Evolutionary conservation across 352 stramenopile species (phyloP).

Genomic region (Phytopythium ostracodes): DNA sequence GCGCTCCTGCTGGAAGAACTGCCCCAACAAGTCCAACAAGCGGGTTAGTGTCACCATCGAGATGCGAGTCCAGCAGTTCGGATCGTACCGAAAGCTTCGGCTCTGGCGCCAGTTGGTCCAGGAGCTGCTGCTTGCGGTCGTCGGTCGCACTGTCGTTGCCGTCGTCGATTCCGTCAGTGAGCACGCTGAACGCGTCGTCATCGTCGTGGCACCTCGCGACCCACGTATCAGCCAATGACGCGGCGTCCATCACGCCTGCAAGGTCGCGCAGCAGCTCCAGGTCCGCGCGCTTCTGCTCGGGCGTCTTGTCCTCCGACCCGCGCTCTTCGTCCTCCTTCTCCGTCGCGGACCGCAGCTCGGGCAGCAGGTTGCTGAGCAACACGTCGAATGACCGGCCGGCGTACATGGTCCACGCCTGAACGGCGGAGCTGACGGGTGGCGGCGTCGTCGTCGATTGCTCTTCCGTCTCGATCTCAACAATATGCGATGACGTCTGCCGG

Average conservation of each 20-base stretch:
- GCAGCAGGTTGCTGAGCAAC: slow-evolving; percentile 54
- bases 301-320: slow-evolving; percentile 30
- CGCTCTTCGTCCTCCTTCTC: slow-evolving; percentile 8
- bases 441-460: neutral
- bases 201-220: slow-evolving; percentile 9
- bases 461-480: neutral
- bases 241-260: slow-evolving; percentile 39
- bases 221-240: slow-evolving; percentile 45
- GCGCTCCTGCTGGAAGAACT: slow-evolving; percentile 8
- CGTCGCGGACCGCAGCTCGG: slow-evolving; percentile 23
- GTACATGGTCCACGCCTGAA: slow-evolving; percentile 53
- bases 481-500: no score
- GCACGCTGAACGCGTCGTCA: neutral
- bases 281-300: slow-evolving; percentile 34
- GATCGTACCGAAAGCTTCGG: slow-evolving; percentile 4
- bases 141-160: neutral
- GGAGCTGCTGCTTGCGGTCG: slow-evolving; percentile 3
- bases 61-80: neutral
- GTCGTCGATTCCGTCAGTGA: neutral
- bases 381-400: slow-evolving; percentile 46
- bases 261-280: slow-evolving; percentile 37
- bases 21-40: neutral
- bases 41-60: neutral
- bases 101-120: neutral
- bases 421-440: neutral